A percentile compares a stretch with the other conserved stretches of the same genome.
These are phyloP conservation scores for Hanseniaspora guilliermondii DNA, from an alignment of 805 yeast genomes.

Conservation along the genomic window DNA sequence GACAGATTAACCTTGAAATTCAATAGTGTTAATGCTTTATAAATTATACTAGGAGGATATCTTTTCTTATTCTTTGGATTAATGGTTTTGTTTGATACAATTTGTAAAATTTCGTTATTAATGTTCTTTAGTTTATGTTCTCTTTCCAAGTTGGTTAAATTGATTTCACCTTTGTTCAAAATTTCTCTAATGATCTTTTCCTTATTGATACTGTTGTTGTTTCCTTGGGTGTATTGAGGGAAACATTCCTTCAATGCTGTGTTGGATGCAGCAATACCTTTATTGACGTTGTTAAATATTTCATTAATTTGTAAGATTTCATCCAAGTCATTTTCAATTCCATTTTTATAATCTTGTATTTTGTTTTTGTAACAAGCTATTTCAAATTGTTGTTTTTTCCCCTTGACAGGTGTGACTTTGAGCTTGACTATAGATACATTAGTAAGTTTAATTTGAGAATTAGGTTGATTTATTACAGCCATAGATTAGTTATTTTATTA, in stretches of 20 bases:
- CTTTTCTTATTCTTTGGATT: slow-evolving; percentile 82
- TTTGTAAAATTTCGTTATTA: slow-evolving; percentile 68
- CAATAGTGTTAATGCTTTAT: slow-evolving; percentile 64
- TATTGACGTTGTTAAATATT: slow-evolving; percentile 82
- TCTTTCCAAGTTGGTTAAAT: slow-evolving; percentile 86
- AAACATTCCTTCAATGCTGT: slow-evolving; percentile 57
- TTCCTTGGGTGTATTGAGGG: slow-evolving; percentile 22
- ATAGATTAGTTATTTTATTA: background rate
- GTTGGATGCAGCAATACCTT: slow-evolving; percentile 83
- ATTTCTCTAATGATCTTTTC: slow-evolving; percentile 72
- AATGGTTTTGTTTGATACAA: slow-evolving; percentile 79
- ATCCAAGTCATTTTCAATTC: slow-evolving; percentile 73
- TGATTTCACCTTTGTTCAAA: slow-evolving; percentile 82
- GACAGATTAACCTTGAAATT: slow-evolving; percentile 67
- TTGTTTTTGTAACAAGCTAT: slow-evolving; percentile 94
- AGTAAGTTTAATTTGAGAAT: slow-evolving; percentile 76
- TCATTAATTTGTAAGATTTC: slow-evolving; percentile 95
- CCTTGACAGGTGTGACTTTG: slow-evolving; percentile 33
- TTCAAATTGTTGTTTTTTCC: slow-evolving; percentile 84
- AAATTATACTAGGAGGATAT: slow-evolving; percentile 89
- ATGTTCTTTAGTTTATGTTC: slow-evolving; percentile 58
- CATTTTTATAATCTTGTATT: slow-evolving; percentile 79
- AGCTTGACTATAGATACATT: slow-evolving; percentile 87
- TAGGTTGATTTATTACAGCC: slow-evolving; percentile 62
- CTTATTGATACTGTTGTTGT: slow-evolving; percentile 45